Evolutionary conservation across 2,329 filamentous ascomycete genomes (phyloP).

Genomic region (Colletotrichum agaves): DNA sequence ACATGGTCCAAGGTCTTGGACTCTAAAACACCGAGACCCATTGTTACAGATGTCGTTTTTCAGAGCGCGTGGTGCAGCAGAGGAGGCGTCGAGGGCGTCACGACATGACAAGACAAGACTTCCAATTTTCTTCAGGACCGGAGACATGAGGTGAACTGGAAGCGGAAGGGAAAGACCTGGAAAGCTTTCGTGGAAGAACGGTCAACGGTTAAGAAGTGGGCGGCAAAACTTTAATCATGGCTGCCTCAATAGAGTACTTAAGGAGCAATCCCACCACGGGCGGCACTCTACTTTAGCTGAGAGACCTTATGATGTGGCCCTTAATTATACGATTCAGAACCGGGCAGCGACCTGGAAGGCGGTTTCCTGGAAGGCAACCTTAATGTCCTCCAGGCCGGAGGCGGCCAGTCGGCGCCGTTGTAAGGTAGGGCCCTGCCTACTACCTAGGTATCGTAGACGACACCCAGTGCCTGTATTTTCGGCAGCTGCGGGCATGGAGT

Average conservation of each 20-base stretch:
- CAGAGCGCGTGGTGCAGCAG: not conserved
- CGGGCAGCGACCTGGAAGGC: no score
- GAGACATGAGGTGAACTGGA: not conserved
- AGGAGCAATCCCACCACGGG: not conserved
- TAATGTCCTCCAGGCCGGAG: not conserved
- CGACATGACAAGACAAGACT: conserved; percentile 2
- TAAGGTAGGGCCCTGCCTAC: no score
- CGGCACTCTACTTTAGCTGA: not conserved
- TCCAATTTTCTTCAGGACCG: not conserved
- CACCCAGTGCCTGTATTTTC: conserved; percentile 11
- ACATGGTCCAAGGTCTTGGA: conserved; percentile 74
- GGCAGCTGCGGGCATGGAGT: conserved; percentile 21
- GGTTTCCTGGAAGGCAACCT: no score
- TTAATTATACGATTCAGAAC: not conserved
- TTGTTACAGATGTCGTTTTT: conserved; percentile 46
- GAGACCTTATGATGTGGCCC: conserved; percentile 14
- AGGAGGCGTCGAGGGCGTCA: conserved; percentile 3
- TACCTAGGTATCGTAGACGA: no score
- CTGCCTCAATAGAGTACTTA: not conserved
- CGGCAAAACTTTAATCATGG: conserved; percentile 10
- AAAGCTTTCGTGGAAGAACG: not conserved
- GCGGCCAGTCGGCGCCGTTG: not conserved
- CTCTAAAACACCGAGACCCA: conserved; percentile 81
- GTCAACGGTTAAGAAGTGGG: not conserved
- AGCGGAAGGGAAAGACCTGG: not conserved